These are phyloP conservation scores for Lecanosticta acicola DNA, from an alignment of 2,329 filamentous ascomycete genomes.

Conservation along the genomic window DNA sequence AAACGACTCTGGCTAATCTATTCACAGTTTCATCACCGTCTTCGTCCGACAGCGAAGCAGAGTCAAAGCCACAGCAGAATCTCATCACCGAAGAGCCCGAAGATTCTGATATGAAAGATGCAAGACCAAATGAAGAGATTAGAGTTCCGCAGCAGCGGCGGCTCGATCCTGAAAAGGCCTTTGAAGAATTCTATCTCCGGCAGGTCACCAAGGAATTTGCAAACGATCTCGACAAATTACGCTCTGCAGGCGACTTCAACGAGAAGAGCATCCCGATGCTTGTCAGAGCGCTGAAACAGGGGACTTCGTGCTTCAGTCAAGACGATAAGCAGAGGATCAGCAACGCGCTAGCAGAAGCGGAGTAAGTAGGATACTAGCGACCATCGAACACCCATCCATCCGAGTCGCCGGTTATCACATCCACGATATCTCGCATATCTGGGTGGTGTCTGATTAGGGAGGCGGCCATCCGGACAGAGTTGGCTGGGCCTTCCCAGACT, in stretches of 20 bases:
- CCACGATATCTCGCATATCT: too few relatives aligned
- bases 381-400: too few relatives aligned
- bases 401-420: too few relatives aligned
- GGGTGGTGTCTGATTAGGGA: too few relatives aligned
- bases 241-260: constrained; percentile 65
- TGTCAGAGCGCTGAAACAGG: constrained; percentile 63
- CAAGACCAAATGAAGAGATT: constrained; percentile 4
- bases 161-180: constrained; percentile 34
- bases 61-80: not conserved
- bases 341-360: not conserved
- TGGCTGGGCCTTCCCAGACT: too few relatives aligned
- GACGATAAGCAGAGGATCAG: constrained; percentile 46
- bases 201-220: constrained; percentile 64
- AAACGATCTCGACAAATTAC: constrained; percentile 67
- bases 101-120: constrained; percentile 1
- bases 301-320: constrained; percentile 55
- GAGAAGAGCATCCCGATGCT: constrained; percentile 58
- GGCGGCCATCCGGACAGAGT: too few relatives aligned
- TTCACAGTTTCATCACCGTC: constrained; percentile 13
- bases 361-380: too few relatives aligned
- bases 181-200: constrained; percentile 64
- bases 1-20: not conserved
- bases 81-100: not conserved
- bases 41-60: constrained; percentile 7
- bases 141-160: constrained; percentile 8